Evolutionary conservation across 2,329 filamentous ascomycete genomes (phyloP).

Genomic region (Chrysoporthe austroafricana): DNA sequence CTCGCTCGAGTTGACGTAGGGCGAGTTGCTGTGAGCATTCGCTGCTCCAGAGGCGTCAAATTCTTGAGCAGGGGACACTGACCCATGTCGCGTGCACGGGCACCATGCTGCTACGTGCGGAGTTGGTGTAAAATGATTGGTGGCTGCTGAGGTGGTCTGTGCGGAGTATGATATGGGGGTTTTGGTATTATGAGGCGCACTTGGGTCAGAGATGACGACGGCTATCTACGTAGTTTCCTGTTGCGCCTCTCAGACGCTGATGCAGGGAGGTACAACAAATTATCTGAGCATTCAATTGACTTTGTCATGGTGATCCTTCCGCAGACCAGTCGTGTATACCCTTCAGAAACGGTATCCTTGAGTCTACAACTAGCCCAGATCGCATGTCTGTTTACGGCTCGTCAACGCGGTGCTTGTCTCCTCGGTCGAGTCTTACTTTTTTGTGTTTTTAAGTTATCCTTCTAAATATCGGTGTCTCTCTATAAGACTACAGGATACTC

Average conservation of each 20-base stretch:
- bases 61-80: slow-evolving; percentile 15
- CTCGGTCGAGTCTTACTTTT: background rate
- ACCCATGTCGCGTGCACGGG: slow-evolving; percentile 8
- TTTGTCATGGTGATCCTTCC: background rate
- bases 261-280: too few species aligned
- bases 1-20: slow-evolving; percentile 12
- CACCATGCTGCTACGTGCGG: background rate
- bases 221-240: too few species aligned
- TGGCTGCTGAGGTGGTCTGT: background rate
- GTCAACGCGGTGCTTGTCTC: background rate
- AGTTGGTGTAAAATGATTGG: slow-evolving; percentile 7
- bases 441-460: too few species aligned
- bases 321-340: background rate
- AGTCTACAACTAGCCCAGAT: background rate
- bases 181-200: background rate
- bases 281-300: too few species aligned
- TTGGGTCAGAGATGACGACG: too few species aligned
- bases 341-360: background rate
- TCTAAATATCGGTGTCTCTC: too few species aligned
- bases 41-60: slow-evolving; percentile 17
- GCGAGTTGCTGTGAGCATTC: background rate
- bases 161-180: background rate
- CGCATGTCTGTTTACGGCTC: background rate
- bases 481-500: too few species aligned
- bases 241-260: too few species aligned